Base-by-base conservation (phyloP, 139 green algal genomes). In the Asterochloris sp. region DNA sequence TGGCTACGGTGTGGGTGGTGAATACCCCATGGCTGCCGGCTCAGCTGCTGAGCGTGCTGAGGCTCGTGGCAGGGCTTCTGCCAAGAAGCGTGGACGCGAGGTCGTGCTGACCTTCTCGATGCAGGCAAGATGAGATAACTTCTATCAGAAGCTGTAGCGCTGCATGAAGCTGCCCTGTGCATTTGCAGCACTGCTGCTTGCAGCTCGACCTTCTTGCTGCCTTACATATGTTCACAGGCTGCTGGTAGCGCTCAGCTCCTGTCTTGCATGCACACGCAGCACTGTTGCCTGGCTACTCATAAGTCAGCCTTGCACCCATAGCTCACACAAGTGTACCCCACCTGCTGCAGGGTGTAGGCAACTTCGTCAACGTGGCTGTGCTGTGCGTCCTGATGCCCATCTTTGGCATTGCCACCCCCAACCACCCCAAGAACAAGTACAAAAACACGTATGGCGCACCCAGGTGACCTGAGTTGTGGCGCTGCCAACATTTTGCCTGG, bases 11-110 rank as follows among this genome's bases (percentile, higher is more conserved):
- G 89, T 92, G 0, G 89, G 89, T 29, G 89, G 88, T 63, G 89
- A 96, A 82, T 96, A 97, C 86, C 93, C 93, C 13, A 89, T 96
- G 79, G 93, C 93, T 29, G 90, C 91, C 26, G 84, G 82, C 27
- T 95, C 90, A 27, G 93, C 93, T 64, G 89, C 90, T 80, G 93
- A 97, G 89, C 89, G 93, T 54, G 89, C 90, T 62, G 89, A 95
- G 84, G 82, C 84, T 60, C 87, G 69, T 82, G 87, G 61, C 64
- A 87, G 60, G 28, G 68, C 60, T 9, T 71, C 62, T 23, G 83
- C 83, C 61, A 78, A 64, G 19, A 81, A 81, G 73, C 80, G 83
- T 60, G 83, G 83, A 17, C 78, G 71, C 21, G 78, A 83, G 82
- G 82, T 94, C 27, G 86, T 93, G n/a, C 82, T 92, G 14, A 89